phyloP scores from a whole-genome alignment of 176 grass and related monocot species.

The Ensete glaucum region DNA sequence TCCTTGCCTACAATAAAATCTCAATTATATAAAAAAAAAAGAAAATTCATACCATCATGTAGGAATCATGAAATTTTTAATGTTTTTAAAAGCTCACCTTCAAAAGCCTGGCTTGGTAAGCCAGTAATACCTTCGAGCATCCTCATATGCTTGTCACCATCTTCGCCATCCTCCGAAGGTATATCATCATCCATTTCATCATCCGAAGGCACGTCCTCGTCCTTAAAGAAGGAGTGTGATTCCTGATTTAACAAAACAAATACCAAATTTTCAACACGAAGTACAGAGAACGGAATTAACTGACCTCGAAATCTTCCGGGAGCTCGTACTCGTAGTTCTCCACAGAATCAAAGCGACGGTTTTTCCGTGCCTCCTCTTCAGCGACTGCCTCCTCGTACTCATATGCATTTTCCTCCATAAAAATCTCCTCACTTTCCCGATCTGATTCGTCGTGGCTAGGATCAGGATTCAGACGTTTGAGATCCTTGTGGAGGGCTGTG shows the following conservation, averaged over 20 bases:
- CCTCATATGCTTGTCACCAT: conserved; percentile 61
- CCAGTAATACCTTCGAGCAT: conserved; percentile 82
- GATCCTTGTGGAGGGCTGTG: conserved; percentile 36
- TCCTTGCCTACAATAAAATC: conserved; percentile 36
- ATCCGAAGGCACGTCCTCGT: conserved; percentile 78
- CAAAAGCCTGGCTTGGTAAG: conserved; percentile 72
- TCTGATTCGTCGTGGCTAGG: background rate
- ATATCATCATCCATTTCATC: conserved; percentile 63
- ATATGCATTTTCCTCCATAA: conserved; percentile 42
- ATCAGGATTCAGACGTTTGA: conserved; percentile 33
- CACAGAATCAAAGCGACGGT: conserved; percentile 72
- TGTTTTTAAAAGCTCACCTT: conserved; percentile 33
- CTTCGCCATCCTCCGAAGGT: conserved; percentile 17
- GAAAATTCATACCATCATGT: background rate
- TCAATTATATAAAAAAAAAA: background rate
- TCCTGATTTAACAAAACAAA: background rate
- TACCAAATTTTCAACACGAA: background rate
- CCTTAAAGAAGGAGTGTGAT: conserved; percentile 22
- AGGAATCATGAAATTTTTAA: background rate
- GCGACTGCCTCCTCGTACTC: conserved; percentile 71
- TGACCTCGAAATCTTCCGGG: conserved; percentile 40
- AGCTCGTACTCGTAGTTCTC: conserved; percentile 78
- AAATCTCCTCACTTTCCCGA: background rate
- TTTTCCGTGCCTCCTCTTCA: conserved; percentile 78
- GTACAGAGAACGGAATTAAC: background rate